A percentile compares a stretch with the other conserved stretches of the same genome.
These are phyloP conservation scores for Penicillium griseofulvum DNA, from an alignment of 2,329 filamentous ascomycete species.

Conservation along the genomic window DNA sequence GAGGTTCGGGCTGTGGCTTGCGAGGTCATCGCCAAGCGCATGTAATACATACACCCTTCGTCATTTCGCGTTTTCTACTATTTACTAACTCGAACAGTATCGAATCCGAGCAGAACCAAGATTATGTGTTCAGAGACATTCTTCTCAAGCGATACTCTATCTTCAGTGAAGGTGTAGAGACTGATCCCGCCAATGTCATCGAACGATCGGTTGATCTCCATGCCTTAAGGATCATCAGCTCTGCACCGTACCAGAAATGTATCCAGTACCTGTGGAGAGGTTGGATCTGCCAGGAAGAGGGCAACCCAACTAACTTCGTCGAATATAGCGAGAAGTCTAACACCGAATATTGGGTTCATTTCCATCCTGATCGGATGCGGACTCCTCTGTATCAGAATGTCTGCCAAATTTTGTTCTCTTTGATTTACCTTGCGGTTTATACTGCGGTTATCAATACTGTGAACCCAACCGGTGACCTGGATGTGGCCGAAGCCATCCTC, in stretches of 20 bases:
- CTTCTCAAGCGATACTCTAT: conserved; percentile 88
- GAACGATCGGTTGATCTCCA: conserved; percentile 94
- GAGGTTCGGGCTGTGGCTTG: conserved; percentile 75
- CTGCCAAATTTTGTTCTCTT: conserved; percentile 77
- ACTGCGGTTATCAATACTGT: conserved; percentile 92
- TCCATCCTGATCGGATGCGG: conserved; percentile 92
- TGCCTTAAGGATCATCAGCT: conserved; percentile 81
- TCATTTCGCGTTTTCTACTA: not conserved
- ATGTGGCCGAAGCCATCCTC: conserved; percentile 76
- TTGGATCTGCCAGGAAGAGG: conserved; percentile 94
- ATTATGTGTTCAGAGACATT: conserved; percentile 75
- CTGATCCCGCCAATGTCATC: conserved; percentile 78
- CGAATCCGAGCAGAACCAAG: conserved; percentile 74
- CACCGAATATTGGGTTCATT: conserved; percentile 72
- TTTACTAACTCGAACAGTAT: conserved; percentile 58
- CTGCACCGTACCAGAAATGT: conserved; percentile 93
- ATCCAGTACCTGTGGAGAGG: conserved; percentile 90
- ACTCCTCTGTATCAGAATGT: conserved; percentile 90
- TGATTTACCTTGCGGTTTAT: conserved; percentile 81
- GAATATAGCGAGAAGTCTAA: conserved; percentile 82
- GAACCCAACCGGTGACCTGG: conserved; percentile 78
- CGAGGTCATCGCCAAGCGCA: conserved; percentile 84
- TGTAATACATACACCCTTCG: conserved; percentile 36
- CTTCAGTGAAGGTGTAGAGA: conserved; percentile 67
- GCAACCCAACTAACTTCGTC: conserved; percentile 84